Base-by-base conservation (phyloP, 345 rosid genomes). In the Sonneratia alba region DNA sequence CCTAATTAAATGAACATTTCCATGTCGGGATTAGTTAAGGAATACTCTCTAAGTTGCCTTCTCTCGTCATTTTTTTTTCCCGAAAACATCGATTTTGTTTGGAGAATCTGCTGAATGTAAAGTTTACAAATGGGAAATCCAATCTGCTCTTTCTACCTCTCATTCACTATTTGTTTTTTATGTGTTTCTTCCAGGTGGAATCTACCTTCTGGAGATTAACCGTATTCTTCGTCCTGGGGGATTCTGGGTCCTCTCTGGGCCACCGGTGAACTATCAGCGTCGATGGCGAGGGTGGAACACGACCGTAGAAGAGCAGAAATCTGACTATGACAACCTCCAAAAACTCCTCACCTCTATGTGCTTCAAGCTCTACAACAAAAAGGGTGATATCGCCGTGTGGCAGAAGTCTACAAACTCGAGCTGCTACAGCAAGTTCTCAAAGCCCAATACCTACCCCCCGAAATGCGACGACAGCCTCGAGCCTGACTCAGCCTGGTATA, bases 231-330 rank as follows among this genome's bases (percentile, higher is more conserved):
- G 97, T 68, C 99, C 97, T 22, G 99, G 99, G 73, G 99, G 99
- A 45, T 95, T 95, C 74, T 95, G 99, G 99, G 92, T 95, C 72
- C 84, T 95, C 64, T 95, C 99, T 66, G 97, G 99, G 38, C 99
- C 99, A 45, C 99, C 99, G 42, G 94, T 95, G 27, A 92, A 95
- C 83, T 95, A 95, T 65, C 85, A 92, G 64, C 83, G 80, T 77
- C 96, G 88, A 4, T 95, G 99, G 99, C 81, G 87, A 71, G 99
- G 99, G 43, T 95, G 99, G 99, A 93, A 95, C 78, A 92, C 99
- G n/a, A 95, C 99, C 15, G 72, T 89, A 63, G 97, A 89, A 79
- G 97, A 88, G 63, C 97, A 95, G 81, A 92, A 81, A 73, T 79
- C 88, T 32, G 93, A 92, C 72, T 92, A 89, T 71, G 93, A 92